These are phyloP conservation scores for Bonia amplexicaulis DNA, from an alignment of 176 grass and related monocot genomes.

Conservation along the genomic window DNA sequence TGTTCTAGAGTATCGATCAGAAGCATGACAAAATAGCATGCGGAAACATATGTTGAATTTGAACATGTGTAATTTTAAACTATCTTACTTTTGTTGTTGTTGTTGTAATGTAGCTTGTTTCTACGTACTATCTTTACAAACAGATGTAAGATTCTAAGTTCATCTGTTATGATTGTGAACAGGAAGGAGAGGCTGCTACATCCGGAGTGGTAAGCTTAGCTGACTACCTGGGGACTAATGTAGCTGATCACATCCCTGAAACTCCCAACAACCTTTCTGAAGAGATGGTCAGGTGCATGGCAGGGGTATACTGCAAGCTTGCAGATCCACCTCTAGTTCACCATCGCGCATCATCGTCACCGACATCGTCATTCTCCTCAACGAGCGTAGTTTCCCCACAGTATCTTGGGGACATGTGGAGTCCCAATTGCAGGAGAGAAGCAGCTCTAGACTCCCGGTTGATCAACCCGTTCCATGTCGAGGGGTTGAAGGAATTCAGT, in stretches of 20 bases:
- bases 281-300: slow-evolving; percentile 88
- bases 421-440: slow-evolving; percentile 54
- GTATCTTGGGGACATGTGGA: slow-evolving; percentile 63
- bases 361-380: slow-evolving; percentile 64
- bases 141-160: not conserved
- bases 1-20: not conserved
- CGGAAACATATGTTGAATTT: not conserved
- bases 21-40: not conserved
- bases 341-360: slow-evolving; percentile 48
- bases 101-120: not conserved
- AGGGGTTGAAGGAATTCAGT: slow-evolving; percentile 91
- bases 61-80: not conserved
- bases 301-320: slow-evolving; percentile 74
- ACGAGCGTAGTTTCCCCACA: slow-evolving; percentile 59
- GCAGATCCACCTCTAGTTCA: slow-evolving; percentile 68
- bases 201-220: slow-evolving; percentile 81
- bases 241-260: slow-evolving; percentile 75
- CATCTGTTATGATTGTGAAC: not conserved
- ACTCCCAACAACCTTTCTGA: slow-evolving; percentile 87
- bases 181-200: slow-evolving; percentile 37
- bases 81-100: not conserved
- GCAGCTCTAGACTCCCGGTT: slow-evolving; percentile 63
- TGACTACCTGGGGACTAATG: slow-evolving; percentile 76
- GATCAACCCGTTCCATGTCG: slow-evolving; percentile 86
- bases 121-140: not conserved